These are phyloP conservation scores for Gossypium rotundifolium DNA, from an alignment of 345 rosid genomes.

Conservation along the genomic window DNA sequence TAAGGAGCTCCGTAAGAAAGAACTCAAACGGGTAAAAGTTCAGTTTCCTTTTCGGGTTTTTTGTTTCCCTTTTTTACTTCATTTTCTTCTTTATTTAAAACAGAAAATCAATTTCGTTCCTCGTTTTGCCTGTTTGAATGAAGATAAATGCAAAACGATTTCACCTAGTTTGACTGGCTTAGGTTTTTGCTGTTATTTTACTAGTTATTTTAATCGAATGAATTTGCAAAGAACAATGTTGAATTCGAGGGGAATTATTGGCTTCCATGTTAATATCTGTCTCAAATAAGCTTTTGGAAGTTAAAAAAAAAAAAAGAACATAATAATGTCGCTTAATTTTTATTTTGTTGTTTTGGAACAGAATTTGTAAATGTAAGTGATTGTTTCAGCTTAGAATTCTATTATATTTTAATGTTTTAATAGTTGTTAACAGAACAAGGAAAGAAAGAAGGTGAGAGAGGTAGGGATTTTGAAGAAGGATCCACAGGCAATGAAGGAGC, in stretches of 20 bases:
- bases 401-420: neutral
- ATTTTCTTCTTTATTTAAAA: neutral
- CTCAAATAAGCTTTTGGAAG: neutral
- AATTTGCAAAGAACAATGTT: neutral
- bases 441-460: conserved; percentile 96
- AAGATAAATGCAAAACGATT: neutral
- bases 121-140: neutral
- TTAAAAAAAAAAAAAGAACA: neutral
- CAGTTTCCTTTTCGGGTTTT: neutral
- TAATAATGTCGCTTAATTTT: neutral
- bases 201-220: neutral
- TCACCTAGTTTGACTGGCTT: neutral
- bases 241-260: neutral
- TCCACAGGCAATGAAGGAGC: conserved; percentile 77
- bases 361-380: neutral
- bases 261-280: neutral
- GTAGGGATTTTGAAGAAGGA: conserved; percentile 96
- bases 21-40: conserved; percentile 63
- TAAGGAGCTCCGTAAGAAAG: conserved; percentile 86
- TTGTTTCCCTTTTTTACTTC: neutral
- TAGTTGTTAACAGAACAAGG: conserved; percentile 65
- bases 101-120: neutral
- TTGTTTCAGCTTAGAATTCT: neutral
- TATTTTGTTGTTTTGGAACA: neutral
- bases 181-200: neutral